phyloP scores from a whole-genome alignment of 1,284 basidiomycete species.

The Irpex lacteus region DNA sequence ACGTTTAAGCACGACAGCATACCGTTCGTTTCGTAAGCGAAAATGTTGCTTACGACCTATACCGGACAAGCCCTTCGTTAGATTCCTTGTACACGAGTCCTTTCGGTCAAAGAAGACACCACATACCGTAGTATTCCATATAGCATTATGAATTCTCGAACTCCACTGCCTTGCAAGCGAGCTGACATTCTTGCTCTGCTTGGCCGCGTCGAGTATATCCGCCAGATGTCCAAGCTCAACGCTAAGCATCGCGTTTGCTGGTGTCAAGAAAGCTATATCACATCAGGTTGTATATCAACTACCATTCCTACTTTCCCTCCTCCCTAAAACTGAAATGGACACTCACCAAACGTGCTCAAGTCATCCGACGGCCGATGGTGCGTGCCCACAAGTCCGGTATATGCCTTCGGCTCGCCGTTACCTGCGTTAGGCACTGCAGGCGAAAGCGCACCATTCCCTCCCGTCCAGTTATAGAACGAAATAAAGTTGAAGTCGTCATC shows the following conservation, averaged over 20 bases:
- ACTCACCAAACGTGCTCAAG: slow-evolving; percentile 60
- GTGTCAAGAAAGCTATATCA: slow-evolving; percentile 61
- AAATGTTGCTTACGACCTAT: slow-evolving; percentile 60
- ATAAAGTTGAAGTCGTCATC: slow-evolving; percentile 68
- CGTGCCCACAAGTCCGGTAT: slow-evolving; percentile 63
- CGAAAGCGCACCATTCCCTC: slow-evolving; percentile 57
- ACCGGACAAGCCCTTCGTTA: background rate
- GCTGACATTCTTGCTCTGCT: slow-evolving; percentile 49
- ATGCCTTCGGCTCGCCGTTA: slow-evolving; percentile 67
- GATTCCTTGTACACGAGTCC: background rate
- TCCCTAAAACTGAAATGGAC: background rate
- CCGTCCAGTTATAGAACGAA: slow-evolving; percentile 80
- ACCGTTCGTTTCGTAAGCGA: slow-evolving; percentile 80
- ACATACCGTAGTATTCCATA: slow-evolving; percentile 62
- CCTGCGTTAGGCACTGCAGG: slow-evolving; percentile 64
- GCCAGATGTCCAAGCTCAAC: slow-evolving; percentile 66
- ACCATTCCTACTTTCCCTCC: background rate
- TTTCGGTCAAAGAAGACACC: no score
- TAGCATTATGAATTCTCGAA: slow-evolving; percentile 54
- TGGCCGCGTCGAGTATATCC: slow-evolving; percentile 51
- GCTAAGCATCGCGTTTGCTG: slow-evolving; percentile 79
- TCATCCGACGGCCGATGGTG: slow-evolving; percentile 79
- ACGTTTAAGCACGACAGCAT: slow-evolving; percentile 1
- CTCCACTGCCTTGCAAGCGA: slow-evolving; percentile 57
- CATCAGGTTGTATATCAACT: slow-evolving; percentile 1